Conservation (phyloP, 257 asterid genomes). For the Penstemon eatonii region DNA sequence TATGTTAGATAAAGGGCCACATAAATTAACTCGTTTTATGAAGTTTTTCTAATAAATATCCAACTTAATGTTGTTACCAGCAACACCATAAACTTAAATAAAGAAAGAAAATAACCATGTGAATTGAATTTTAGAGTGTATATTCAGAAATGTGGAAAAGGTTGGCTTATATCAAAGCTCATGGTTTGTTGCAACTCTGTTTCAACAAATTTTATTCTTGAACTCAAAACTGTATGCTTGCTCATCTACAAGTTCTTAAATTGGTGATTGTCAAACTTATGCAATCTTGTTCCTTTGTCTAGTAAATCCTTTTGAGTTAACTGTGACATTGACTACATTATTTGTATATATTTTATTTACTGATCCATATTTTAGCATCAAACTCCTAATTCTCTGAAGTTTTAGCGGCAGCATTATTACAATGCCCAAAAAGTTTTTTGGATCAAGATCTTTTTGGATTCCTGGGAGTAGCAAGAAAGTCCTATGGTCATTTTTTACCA, state of each 20-base stretch:
- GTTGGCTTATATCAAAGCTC: slow-evolving; percentile 5
- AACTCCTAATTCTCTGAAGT: slow-evolving; percentile 1
- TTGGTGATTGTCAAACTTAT: neutral
- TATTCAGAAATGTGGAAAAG: neutral
- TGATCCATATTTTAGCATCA: neutral
- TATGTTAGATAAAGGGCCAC: slow-evolving; percentile 1
- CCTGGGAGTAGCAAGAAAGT: neutral
- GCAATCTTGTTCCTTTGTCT: neutral
- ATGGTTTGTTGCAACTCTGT: neutral
- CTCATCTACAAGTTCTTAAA: slow-evolving; percentile 8
- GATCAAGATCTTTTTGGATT: slow-evolving; percentile 2
- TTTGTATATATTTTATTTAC: neutral
- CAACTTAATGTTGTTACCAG: neutral
- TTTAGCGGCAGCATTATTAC: slow-evolving; percentile 6
- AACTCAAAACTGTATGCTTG: slow-evolving; percentile 6
- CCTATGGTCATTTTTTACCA: neutral
- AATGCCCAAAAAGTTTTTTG: slow-evolving; percentile 1
- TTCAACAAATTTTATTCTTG: neutral
- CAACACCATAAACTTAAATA: neutral
- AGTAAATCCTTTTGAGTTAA: neutral
- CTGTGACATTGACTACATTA: neutral
- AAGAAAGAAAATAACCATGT: neutral
- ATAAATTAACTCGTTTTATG: neutral
- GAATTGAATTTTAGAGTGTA: slow-evolving; percentile 8
- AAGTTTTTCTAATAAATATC: neutral